Base-by-base conservation (phyloP, 2,329 filamentous ascomycete genomes). In the Fusarium austroafricanum region DNA sequence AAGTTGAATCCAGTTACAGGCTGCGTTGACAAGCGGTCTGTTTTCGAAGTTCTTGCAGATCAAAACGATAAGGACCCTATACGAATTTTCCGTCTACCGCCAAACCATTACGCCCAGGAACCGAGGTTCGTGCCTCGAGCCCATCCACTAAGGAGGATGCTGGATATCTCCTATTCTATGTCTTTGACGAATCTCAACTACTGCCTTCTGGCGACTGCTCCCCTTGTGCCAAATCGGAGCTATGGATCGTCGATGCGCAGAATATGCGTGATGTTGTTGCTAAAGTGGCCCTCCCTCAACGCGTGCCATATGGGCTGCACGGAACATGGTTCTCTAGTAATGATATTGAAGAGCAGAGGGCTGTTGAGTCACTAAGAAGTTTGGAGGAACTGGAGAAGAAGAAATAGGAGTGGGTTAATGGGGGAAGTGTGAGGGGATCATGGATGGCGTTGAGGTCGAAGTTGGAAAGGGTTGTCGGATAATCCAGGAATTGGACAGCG, bases 221-320 rank as follows among this genome's bases (percentile, higher is more conserved):
- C 1, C 75, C 80, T 0, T 75, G 77, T 2, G 81, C 86, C 0
- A 79, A 74, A 23, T 89, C 86, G 31, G 89, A 92, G 75, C 78
- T 92, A 0, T 93, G 90, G 90, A 81, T 92, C 15, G 82, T 92
- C 29, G 84, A 92, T 71, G 90, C 89, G 0, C 83, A 75, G 61
- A 81, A 81, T 4, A 92, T 93, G 89, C 80, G 74, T 23, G 81
- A 87, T 5, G 80, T 92, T 0, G 82, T 90, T 5, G 87, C 84
- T 8, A 83, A 81, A 60, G 81, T 92, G 5, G 76, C 78, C 20
- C 77, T 93, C 33, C 89, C 89, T 4, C 89, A 91, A 68, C 78
- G 90, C 14, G 89, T 92, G 1, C 89, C 90, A 0, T 92, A 92
- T 70, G 90, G 90, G 0, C 76, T 92, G 47, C 90, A 91, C 73